phyloP scores from a whole-genome alignment of 345 rosid genomes.

The Eucalyptus cloeziana region DNA sequence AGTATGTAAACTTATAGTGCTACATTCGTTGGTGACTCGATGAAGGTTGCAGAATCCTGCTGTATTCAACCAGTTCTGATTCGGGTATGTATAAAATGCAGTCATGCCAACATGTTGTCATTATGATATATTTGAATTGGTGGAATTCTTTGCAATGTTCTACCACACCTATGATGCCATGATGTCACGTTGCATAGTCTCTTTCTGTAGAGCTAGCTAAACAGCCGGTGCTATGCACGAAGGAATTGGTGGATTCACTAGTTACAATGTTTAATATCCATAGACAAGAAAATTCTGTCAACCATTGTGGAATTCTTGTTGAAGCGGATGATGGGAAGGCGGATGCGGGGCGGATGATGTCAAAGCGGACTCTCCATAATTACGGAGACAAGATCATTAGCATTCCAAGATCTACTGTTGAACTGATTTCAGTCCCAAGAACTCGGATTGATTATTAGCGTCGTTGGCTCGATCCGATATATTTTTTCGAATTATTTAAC shows the following conservation, averaged over 20 bases:
- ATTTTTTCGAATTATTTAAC: neutral
- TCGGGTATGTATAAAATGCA: neutral
- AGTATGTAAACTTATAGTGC: neutral
- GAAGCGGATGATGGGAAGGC: neutral
- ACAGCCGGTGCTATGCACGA: neutral
- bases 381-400: neutral
- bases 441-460: neutral
- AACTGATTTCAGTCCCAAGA: neutral
- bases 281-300: neutral
- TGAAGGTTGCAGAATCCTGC: neutral
- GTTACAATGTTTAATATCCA: neutral
- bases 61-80: neutral
- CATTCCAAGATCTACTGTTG: accelerated
- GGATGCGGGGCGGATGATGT: neutral
- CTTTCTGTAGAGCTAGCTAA: neutral
- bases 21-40: neutral
- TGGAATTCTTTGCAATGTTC: neutral
- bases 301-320: neutral
- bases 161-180: neutral
- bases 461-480: accelerated
- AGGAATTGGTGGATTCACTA: neutral
- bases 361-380: neutral
- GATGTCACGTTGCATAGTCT: neutral
- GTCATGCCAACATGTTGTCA: neutral
- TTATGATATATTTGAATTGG: neutral